Percentiles rank a stretch among this genome's conserved stretches.
phyloP scores from a whole-genome alignment of 768 basidiomycete genomes.

The Pulveroboletus sp. region DNA sequence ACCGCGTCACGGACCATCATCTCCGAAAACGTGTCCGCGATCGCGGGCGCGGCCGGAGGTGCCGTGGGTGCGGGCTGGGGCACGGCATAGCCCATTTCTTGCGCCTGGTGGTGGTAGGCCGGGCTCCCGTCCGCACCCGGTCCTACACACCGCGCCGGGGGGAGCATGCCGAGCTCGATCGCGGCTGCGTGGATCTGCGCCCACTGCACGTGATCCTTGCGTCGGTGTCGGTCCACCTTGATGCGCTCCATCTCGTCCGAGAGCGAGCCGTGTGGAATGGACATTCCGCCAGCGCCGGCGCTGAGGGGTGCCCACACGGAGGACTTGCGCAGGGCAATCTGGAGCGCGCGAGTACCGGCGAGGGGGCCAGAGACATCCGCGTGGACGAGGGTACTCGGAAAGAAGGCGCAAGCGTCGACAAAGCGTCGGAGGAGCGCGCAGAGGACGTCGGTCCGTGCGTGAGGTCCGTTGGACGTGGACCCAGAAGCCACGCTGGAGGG shows the following conservation, averaged over 20 bases:
- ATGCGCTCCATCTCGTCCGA: slow-evolving; percentile 63
- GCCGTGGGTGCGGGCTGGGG: no score
- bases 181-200: slow-evolving; percentile 63
- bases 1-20: slow-evolving; percentile 62
- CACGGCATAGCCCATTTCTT: slow-evolving; percentile 39
- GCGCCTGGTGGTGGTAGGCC: slow-evolving; percentile 24
- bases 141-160: no score
- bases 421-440: slow-evolving; percentile 41
- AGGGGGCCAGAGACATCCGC: slow-evolving; percentile 53
- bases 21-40: slow-evolving; percentile 48
- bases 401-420: slow-evolving; percentile 49
- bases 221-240: slow-evolving; percentile 52
- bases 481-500: slow-evolving; percentile 33
- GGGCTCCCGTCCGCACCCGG: slow-evolving; percentile 20
- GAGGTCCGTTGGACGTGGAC: slow-evolving; percentile 16
- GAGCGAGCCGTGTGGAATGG: slow-evolving; percentile 32
- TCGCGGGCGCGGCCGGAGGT: neutral
- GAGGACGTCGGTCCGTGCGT: slow-evolving; percentile 10
- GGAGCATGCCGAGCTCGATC: slow-evolving; percentile 54
- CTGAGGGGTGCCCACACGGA: slow-evolving; percentile 47
- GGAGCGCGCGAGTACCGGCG: slow-evolving; percentile 54
- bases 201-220: slow-evolving; percentile 65
- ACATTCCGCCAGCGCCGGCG: neutral
- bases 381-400: slow-evolving; percentile 45
- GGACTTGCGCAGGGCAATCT: slow-evolving; percentile 55